These are phyloP conservation scores for Eremothecium gossypii DNA, from an alignment of 1,139 yeast species.

Conservation along the genomic window DNA sequence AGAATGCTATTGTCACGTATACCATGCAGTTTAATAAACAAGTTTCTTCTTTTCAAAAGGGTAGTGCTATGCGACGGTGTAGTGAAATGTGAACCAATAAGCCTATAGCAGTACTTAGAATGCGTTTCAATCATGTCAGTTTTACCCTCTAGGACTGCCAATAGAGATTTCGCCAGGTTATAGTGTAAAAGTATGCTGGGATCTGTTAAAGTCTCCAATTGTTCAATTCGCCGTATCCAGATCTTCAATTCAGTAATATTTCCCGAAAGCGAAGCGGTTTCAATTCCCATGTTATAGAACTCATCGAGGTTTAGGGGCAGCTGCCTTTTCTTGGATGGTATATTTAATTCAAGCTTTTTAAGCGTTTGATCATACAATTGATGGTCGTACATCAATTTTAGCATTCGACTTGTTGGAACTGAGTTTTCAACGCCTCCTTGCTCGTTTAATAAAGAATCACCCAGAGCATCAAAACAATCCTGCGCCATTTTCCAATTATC, in stretches of 20 bases:
- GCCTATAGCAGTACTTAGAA: conserved; percentile 43
- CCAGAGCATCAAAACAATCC: conserved; percentile 69
- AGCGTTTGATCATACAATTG: conserved; percentile 46
- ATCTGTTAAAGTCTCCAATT: conserved; percentile 37
- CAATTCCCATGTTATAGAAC: conserved; percentile 61
- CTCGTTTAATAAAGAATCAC: conserved; percentile 37
- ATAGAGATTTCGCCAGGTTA: conserved; percentile 55
- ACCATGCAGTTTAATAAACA: conserved; percentile 60
- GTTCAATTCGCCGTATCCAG: conserved; percentile 46
- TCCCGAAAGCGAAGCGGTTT: conserved; percentile 65
- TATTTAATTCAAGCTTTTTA: conserved; percentile 24
- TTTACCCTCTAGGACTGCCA: conserved; percentile 34
- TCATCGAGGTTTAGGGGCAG: conserved; percentile 34
- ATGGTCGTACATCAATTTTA: conserved; percentile 49
- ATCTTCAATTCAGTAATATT: conserved; percentile 40
- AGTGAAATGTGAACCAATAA: conserved; percentile 55
- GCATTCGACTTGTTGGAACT: conserved; percentile 32
- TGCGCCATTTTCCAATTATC: conserved; percentile 85
- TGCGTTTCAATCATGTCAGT: conserved; percentile 31
- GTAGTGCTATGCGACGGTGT: conserved; percentile 50
- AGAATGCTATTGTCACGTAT: conserved; percentile 47
- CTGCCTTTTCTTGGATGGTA: conserved; percentile 8
- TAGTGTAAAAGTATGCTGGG: conserved; percentile 51
- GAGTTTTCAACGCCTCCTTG: conserved; percentile 26
- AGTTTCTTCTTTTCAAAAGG: conserved; percentile 45